These are phyloP conservation scores for Fusarium lyarnte DNA, from an alignment of 2,329 filamentous ascomycete genomes.

Conservation along the genomic window DNA sequence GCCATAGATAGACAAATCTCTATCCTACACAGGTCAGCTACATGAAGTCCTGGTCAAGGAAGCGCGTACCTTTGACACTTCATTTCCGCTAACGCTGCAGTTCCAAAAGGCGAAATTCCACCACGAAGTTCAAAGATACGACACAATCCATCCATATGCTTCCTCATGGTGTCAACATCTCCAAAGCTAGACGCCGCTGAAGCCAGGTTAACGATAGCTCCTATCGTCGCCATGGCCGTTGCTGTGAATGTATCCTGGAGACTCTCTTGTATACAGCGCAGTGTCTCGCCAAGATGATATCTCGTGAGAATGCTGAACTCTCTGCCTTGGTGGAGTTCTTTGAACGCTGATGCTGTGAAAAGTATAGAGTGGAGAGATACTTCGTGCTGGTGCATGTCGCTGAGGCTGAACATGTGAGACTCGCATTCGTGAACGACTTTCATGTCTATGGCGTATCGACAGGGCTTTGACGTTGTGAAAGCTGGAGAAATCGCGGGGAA, in stretches of 20 bases:
- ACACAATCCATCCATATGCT: not conserved
- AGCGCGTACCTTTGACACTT: not conserved
- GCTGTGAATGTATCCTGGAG: rapidly evolving
- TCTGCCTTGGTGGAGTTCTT: not conserved
- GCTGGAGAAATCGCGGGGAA: not conserved
- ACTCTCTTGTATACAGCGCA: not conserved
- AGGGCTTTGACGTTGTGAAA: not conserved
- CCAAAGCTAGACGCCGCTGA: not conserved
- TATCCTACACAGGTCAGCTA: not conserved
- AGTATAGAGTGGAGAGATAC: not conserved
- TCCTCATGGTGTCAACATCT: not conserved
- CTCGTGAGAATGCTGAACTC: not conserved
- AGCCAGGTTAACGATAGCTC: not conserved
- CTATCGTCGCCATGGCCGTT: not conserved
- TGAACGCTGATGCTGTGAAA: not conserved
- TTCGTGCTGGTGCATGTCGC: not conserved
- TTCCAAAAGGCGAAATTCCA: not conserved
- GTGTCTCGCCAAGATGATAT: not conserved
- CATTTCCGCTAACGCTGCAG: not conserved
- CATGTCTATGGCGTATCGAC: not conserved
- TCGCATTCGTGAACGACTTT: not conserved
- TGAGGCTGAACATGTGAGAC: not conserved
- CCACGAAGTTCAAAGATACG: not conserved
- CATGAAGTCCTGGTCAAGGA: too few species aligned
- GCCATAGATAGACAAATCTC: not conserved